Evolutionary conservation across 2,329 filamentous ascomycete genomes (phyloP), one percentile per base, ranked within the genome.

Genomic region (Trichophyton verrucosum): DNA sequence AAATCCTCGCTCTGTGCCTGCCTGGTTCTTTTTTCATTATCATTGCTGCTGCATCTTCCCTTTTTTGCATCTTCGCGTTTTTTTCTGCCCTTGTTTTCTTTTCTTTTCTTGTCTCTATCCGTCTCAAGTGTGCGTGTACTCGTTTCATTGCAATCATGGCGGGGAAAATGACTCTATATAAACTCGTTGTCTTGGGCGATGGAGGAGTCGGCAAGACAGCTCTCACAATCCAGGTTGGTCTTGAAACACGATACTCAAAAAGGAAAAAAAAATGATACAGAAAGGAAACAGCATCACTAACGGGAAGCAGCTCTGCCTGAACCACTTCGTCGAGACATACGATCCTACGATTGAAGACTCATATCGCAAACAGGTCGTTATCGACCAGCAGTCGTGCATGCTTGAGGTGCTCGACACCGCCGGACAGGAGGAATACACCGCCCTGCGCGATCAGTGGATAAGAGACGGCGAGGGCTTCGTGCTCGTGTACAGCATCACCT

Each of bases 371-470:
- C 88, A 91, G 74, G 88, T 91, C 64, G 88, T 91, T 67, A 88
- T 96, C 64, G 90, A 96, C 62, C 83, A 85, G 61, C 88, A 94
- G 74, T 89, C 90, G 47, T 95, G 90, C 78, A 95, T 95, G 90
- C 84, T 95, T 67, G 90, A 95, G 74, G 91, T 96, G 56, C 83
- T 96, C 69, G 94, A 99, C 77, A 99, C 94, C 60, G 94, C 94
- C 65, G 94, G 94, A 63, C 94, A 99, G 77, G 94, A 99, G 78
- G 94, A 99, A 79, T 99, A 97, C 81, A 96, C 91, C 61, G 94
- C 94, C 60, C 97, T 99, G 94, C 84, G 94, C 73, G 94, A 99
- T 80, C 94, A 97, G 79, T 99, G 97, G 82, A 99, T 99, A 92
- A 87, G 94, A 71, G 97, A 92, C 24, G 94, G 94, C 73, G 94